Base-by-base conservation (phyloP, 2,329 filamentous ascomycete species). In the Lasiodiplodia gonubiensis region DNA sequence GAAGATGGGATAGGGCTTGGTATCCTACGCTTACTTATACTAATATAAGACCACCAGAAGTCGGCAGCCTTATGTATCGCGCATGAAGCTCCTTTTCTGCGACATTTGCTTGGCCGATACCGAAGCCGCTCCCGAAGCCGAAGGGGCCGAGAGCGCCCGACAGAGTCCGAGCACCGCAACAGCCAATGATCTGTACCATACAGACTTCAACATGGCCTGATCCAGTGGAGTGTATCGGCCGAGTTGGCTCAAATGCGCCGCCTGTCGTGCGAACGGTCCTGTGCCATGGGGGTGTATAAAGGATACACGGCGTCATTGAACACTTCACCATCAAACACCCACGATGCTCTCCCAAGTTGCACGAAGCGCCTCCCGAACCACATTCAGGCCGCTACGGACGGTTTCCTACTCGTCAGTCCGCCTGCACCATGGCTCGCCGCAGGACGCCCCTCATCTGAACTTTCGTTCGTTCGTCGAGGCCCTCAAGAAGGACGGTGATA, bases 401-500 rank as follows among this genome's bases (percentile, higher is more conserved):
- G 54, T 46, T 21, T 23, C 35, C 4, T 49, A 46, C 52, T 51
- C 52, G 2, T 57, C 63, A 11, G 14, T 53, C 8, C 53, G 55
- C 4, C 39, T 30, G 23, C 8, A 30, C 16, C 54, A 67, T n/a
- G 35, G 48, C 67, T 65, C 55, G 25, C 51, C 46, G 55, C 55
- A 68, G 71, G 57, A 72, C 73, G 33, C 71, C 78, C 46, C 72
- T 79, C 59, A 77, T 33, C 59, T 67, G 64, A 67, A 79, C 69
- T 85, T 86, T 71, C 79, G 83, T 4, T 74, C 77, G 1, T 85
- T 85, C 65, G 77, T 85, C 46, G 77, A 84, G 1, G 73, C 75
- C 8, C 77, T 84, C 0, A 76, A 75, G 39, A 69, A 75, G 2
- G 83, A 85, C 67, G 71, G 74, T 37, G 82, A 85, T 70, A 71